Percentiles rank a stretch among this genome's conserved stretches.
phyloP scores from a whole-genome alignment of 75 land plant species.

The Pinus taeda region DNA sequence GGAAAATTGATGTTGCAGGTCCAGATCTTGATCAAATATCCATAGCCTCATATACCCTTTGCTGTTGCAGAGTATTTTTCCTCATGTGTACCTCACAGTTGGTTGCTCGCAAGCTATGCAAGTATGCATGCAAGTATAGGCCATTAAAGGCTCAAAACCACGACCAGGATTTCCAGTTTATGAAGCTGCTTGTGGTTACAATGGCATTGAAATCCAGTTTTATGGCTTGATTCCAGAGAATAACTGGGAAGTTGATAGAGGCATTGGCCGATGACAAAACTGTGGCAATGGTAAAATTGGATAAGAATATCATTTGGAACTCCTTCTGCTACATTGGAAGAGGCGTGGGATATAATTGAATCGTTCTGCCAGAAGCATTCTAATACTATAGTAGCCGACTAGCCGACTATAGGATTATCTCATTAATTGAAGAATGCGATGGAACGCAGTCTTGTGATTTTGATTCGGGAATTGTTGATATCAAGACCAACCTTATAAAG shows the following conservation, averaged over 20 bases:
- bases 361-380: constrained; percentile 33
- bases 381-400: no score
- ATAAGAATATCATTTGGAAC: constrained; percentile 39
- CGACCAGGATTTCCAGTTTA: constrained; percentile 47
- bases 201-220: constrained; percentile 23
- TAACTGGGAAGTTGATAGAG: constrained; percentile 35
- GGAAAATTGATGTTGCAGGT: no score
- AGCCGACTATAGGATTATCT: no score
- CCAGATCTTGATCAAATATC: no score
- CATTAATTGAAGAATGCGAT: no score
- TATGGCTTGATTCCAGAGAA: constrained; percentile 35
- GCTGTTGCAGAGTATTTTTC: constrained; percentile 13
- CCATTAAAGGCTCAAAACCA: constrained; percentile 28
- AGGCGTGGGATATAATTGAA: constrained; percentile 46
- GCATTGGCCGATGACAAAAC: constrained; percentile 25
- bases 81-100: constrained; percentile 34
- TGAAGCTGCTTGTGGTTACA: constrained; percentile 23
- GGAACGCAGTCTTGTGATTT: no score
- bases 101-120: constrained; percentile 50
- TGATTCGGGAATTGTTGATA: no score
- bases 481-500: no score
- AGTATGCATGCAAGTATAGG: constrained; percentile 28
- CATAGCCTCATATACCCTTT: no score
- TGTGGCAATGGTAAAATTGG: constrained; percentile 42
- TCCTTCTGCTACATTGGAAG: constrained; percentile 21